Base-by-base conservation (phyloP, 805 yeast genomes). In the Ogataea angusta region DNA sequence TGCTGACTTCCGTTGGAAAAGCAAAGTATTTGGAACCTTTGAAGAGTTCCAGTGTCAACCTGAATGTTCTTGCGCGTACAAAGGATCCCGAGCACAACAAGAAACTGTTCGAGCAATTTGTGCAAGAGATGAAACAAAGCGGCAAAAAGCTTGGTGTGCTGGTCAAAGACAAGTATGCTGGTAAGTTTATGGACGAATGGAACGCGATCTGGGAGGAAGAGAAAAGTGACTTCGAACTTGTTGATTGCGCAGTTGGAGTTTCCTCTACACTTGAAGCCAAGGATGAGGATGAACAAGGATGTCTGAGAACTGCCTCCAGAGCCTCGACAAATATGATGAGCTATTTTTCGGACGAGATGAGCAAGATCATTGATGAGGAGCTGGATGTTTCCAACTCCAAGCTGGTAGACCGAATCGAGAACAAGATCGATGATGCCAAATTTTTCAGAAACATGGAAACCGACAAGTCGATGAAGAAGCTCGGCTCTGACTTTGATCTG, bases 161-260 rank as follows among this genome's bases (percentile, higher is more conserved):
- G 15, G 59, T 74, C 31, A 86, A 85, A 59, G 97, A 91, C 61
- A 72, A 76, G 45, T 87, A 81, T 57, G 78, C 80, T 47, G 96
- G 97, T 13, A 84, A 88, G 55, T 85, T 91, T 51, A 80, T 88
- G 47, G 79, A 74, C 36, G 96, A 87, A 59, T 89, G 96, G 96
- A 59, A 62, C 18, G 72, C 68, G 36, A 58, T 64, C 27, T 61
- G 67, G 56, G 62, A 61, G 6, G 50, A 50, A 18, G 51, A 57
- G 12, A 67, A 66, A 14, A 52, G 54, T 3, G 63, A 71, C 21
- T 63, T 72, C 24, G 72, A 68, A 8, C 56, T 72, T 19, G 66
- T 77, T 22, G 90, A 75, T 69, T 76, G 73, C 38, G 67, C 78
- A 30, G 60, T 49, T 5, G 82, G 72, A 15, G 68, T 73, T 48